Percentiles rank a stretch among this genome's conserved stretches.
phyloP scores from a whole-genome alignment of 139 green algal genomes.

The Chlamydomonas sp. region DNA sequence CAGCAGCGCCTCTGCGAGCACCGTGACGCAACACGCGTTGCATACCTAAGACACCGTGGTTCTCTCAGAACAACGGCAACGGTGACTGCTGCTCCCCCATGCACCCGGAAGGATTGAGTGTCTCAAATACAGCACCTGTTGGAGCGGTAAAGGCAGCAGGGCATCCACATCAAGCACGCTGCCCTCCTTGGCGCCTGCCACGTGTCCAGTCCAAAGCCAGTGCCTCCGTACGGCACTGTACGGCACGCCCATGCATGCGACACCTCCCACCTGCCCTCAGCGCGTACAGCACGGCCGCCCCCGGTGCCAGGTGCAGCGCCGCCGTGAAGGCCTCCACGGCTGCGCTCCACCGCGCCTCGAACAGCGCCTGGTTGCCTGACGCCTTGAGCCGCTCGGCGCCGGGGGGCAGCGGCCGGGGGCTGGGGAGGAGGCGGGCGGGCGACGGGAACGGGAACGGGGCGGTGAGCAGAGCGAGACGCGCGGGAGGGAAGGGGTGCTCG shows the following conservation, averaged over 20 bases:
- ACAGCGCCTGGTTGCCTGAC: constrained; percentile 63
- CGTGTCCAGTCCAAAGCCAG: too few relatives aligned
- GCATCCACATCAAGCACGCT: background rate
- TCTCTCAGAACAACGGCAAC: background rate
- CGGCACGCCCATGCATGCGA: background rate
- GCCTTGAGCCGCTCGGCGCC: constrained; percentile 59
- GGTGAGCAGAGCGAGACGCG: too few relatives aligned
- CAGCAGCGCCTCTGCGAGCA: constrained; percentile 55
- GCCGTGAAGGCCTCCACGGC: constrained; percentile 61
- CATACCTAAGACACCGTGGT: too few relatives aligned
- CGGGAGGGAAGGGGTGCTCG: too few relatives aligned
- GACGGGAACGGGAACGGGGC: background rate
- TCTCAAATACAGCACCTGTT: too few relatives aligned
- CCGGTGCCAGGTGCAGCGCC: constrained; percentile 61
- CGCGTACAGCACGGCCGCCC: constrained; percentile 50
- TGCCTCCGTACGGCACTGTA: too few relatives aligned
- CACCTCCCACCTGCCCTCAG: constrained; percentile 25
- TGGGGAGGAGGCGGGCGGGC: background rate
- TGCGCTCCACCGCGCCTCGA: constrained; percentile 43
- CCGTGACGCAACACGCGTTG: too few relatives aligned
- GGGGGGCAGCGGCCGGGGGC: constrained; percentile 37
- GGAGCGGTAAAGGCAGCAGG: background rate
- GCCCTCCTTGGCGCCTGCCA: too few relatives aligned
- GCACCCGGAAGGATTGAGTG: too few relatives aligned
- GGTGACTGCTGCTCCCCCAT: too few relatives aligned